Percentiles rank a stretch among this genome's conserved stretches.
Conservation (phyloP, 352 stramenopile species). For the Pythium phragmitis region DNA sequence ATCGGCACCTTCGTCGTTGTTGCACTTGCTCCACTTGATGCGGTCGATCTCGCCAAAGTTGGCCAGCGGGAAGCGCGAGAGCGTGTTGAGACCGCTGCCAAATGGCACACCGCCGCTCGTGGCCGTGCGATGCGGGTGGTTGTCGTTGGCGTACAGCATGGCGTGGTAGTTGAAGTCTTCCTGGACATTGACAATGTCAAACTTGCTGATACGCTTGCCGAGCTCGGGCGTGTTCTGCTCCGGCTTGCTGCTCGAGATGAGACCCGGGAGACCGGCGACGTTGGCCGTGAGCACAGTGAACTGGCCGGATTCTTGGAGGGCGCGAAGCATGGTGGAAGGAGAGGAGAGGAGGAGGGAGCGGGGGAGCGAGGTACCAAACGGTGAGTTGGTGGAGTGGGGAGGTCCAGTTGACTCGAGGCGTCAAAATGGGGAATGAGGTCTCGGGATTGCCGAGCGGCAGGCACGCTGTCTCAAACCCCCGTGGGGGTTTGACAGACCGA, state of each 20-base stretch:
- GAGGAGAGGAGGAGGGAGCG: too few species aligned
- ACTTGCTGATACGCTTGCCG: conserved; percentile 34
- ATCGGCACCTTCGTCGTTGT: conserved; percentile 41
- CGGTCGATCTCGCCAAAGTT: conserved; percentile 37
- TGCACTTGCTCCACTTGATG: conserved; percentile 47
- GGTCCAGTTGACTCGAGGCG: conserved; percentile 4
- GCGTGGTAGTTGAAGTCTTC: conserved; percentile 28
- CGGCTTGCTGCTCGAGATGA: conserved; percentile 49
- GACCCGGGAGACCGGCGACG: conserved; percentile 40
- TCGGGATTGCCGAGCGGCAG: not conserved
- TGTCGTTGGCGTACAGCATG: conserved; percentile 40
- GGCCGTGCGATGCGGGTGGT: conserved; percentile 39
- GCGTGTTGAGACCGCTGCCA: conserved; percentile 47
- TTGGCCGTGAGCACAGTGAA: conserved; percentile 48
- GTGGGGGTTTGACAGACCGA: too few species aligned
- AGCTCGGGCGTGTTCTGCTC: conserved; percentile 45
- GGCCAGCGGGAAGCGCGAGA: conserved; percentile 43
- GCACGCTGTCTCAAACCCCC: not conserved
- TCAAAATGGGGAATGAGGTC: conserved; percentile 1
- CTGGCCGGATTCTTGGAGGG: conserved; percentile 33
- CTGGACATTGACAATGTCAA: conserved; percentile 28
- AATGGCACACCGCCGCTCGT: conserved; percentile 36
- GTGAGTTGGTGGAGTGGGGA: not conserved
- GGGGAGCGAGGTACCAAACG: not conserved
- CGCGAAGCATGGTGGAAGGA: conserved; percentile 30